A percentile compares a stretch with the other conserved stretches of the same genome.
Conservation (phyloP, 331 rosid species). For the Pyracantha coccinea region DNA sequence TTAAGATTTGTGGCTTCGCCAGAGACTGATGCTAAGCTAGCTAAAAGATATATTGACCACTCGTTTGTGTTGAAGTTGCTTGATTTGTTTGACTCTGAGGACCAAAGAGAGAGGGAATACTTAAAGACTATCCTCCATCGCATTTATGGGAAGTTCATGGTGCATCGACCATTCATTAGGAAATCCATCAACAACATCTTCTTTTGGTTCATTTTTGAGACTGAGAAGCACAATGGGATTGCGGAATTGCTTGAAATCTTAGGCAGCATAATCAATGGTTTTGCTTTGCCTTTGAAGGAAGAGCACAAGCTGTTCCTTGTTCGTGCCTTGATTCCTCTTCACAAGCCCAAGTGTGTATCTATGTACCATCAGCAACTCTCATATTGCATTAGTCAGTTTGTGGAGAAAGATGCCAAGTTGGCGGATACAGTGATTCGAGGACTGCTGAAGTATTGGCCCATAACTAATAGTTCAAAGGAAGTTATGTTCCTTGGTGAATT, state of each 20-base stretch:
- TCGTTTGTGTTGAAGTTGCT: conserved; percentile 61
- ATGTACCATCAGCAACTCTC: conserved; percentile 72
- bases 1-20: conserved; percentile 62
- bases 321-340: conserved; percentile 68
- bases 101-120: conserved; percentile 79
- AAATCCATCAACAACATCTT: conserved; percentile 66
- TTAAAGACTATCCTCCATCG: conserved; percentile 67
- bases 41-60: conserved; percentile 61
- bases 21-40: conserved; percentile 70
- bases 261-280: conserved; percentile 76
- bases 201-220: conserved; percentile 67
- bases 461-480: conserved; percentile 77
- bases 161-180: conserved; percentile 71
- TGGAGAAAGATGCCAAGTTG: conserved; percentile 77
- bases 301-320: conserved; percentile 79
- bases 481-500: conserved; percentile 73
- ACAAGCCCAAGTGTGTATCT: conserved; percentile 61
- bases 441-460: conserved; percentile 73
- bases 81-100: conserved; percentile 76
- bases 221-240: conserved; percentile 71
- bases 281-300: conserved; percentile 80
- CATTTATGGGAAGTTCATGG: conserved; percentile 76
- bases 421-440: conserved; percentile 74
- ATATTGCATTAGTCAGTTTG: conserved; percentile 67
- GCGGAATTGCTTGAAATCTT: conserved; percentile 73